Conservation (phyloP, 2,329 filamentous ascomycete species). For the Talaromyces sp. region DNA sequence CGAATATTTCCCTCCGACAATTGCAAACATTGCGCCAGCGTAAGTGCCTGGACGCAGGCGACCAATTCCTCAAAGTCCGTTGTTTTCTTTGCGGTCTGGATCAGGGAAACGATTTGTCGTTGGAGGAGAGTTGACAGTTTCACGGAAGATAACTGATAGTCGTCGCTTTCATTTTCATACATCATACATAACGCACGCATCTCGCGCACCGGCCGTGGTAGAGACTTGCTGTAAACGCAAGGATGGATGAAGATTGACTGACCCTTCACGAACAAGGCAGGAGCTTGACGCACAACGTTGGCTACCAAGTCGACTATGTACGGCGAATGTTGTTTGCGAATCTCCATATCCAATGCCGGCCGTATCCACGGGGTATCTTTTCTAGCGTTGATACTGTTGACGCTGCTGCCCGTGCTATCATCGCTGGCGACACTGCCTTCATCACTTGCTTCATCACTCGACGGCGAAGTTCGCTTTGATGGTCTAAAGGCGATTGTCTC, state of each 20-base stretch:
- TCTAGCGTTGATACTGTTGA: background rate
- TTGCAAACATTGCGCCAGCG: conserved; percentile 28
- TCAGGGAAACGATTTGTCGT: conserved; percentile 19
- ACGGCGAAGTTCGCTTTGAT: background rate
- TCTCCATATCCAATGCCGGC: conserved; percentile 22
- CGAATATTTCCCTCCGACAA: conserved; percentile 18
- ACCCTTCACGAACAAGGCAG: conserved; percentile 20
- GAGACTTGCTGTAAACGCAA: conserved; percentile 19
- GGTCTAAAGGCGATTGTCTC: background rate
- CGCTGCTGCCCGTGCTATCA: background rate
- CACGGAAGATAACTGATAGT: conserved; percentile 16
- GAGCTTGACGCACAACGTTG: conserved; percentile 22
- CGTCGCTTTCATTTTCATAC: conserved; percentile 17
- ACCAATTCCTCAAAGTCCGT: conserved; percentile 26
- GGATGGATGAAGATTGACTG: conserved; percentile 29
- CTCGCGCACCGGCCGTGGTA: conserved; percentile 21
- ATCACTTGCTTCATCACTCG: background rate
- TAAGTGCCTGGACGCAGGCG: conserved; percentile 25
- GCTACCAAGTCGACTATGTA: conserved; percentile 24
- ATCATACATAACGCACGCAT: conserved; percentile 24
- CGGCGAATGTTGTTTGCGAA: conserved; percentile 25
- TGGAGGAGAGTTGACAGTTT: conserved; percentile 7
- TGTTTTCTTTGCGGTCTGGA: conserved; percentile 18
- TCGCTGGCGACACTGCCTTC: background rate
- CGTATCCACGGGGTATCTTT: conserved; percentile 13